Base-by-base conservation (phyloP, 2,329 filamentous ascomycete genomes). In the Hawksworthiomyces lignivorus region DNA sequence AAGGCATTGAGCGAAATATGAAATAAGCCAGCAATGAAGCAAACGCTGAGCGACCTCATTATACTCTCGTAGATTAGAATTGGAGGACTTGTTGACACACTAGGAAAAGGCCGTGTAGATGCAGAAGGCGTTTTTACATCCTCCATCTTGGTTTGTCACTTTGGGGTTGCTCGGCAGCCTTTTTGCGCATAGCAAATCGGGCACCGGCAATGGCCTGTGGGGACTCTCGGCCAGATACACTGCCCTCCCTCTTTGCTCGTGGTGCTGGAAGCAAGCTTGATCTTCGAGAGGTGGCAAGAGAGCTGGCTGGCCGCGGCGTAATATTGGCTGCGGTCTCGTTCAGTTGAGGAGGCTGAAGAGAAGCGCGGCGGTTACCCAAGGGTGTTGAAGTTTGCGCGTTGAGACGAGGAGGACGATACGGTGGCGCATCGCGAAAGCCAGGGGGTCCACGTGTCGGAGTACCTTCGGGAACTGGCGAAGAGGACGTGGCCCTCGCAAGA, bases 291-390 rank as follows among this genome's bases (percentile, higher is more conserved):
- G 62, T 59, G 7, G 74, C 70, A 33, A 81, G 53, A 4, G 77
- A 80, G 54, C 74, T 81, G 32, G 69, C 71, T 10, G 78, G 70
- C 22, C 77, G 68, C 30, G 55, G 59, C 52, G 51, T 57, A 19
- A 47, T 48, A 51, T 51, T 54, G 41, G 46, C 55, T 12, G 56
- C 53, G 9, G 21, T 11, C 4, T 30, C 26, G 29, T 12, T 49
- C 47, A 45, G 61, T 54, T 46, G 65, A 14, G 64, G 61, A 3
- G 73, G 70, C 41, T 78, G 73, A 20, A 77, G 55, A 1, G 75
- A 79, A 6, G 69, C 64, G 22, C 75, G 69, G 17, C 76, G 68
- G 41, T 62, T 68, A 41, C 10, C 30, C n/a, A 67, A 54, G 1
- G 65, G 63, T 44, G 64, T 61, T 9, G 75, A 73, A 3, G 60